Evolutionary conservation across 371 early-diverging fungal genomes (phyloP), one percentile per base, ranked within the genome.

Genomic region (Mortierella sp.): DNA sequence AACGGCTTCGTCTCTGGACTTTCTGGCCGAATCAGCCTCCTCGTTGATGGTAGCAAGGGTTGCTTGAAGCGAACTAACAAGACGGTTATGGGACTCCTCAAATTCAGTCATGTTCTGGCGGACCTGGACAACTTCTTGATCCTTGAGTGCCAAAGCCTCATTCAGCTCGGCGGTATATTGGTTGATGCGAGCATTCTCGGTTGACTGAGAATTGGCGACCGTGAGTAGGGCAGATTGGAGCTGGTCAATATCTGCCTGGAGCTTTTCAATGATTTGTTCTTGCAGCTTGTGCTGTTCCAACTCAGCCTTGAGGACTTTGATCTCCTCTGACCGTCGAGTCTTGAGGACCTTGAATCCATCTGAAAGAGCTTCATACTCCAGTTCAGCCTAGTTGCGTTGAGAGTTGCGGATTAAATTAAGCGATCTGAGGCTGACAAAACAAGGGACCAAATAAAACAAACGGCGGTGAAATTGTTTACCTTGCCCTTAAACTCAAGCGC

Each of bases 71-170:
- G 76, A 69, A 43, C 53, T 60, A 15, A 75, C 76, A 15, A 75
- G 58, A 7, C 64, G 64, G 46, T 69, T 75, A 39, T 75, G 76
- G 2, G 76, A 75, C 3, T 75, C 76, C 47, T 75, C 70, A 60
- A 75, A 75, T 46, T 75, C 76, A 14, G 76, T 69, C 76, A 75
- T 68, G 61, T 61, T 75, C 39, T 75, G 69, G 19, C 76, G 76
- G 21, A 64, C 76, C 44, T 64, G 60, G n/a, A 68, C 41, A 3
- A 75, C 76, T 19, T 75, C 76, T 39, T 75, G 69, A 30, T 75
- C 76, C 61, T 75, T 75, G 41, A 52, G 57, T 3, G 76, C 64
- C 48, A 75, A 49, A 3, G 76, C 76, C 39, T 75, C 76, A 46
- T 75, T 75, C 57, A 75, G 24, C 42, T 75, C 76, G 6, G 76